These are phyloP conservation scores for Leishmania turanica DNA, from an alignment of 208 protist species.

Conservation along the genomic window DNA sequence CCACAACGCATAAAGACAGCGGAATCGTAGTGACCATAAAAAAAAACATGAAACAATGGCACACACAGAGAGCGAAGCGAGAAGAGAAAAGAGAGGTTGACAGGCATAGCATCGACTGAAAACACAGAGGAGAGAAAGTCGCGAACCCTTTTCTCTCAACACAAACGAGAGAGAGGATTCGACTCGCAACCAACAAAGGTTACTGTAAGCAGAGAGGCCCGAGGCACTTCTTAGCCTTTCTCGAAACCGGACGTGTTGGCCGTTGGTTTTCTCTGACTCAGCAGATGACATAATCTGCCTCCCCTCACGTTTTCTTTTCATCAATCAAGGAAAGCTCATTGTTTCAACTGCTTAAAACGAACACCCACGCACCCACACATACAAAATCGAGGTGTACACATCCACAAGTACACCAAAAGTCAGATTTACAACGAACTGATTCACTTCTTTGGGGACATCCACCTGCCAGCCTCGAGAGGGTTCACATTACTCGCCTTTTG, in stretches of 20 bases:
- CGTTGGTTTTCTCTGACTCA: background rate
- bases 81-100: background rate
- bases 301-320: background rate
- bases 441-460: constrained; percentile 49
- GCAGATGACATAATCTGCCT: too few species aligned
- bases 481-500: constrained; percentile 56
- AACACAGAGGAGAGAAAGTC: background rate
- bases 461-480: constrained; percentile 65
- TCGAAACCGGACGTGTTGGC: background rate
- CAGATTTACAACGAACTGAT: background rate
- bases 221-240: background rate
- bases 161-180: too few species aligned
- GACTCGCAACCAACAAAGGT: background rate
- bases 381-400: constrained; percentile 3
- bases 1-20: too few species aligned
- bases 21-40: background rate
- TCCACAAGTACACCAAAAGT: background rate
- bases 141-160: background rate
- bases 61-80: background rate
- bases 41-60: background rate
- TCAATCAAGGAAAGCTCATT: background rate
- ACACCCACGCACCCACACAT: constrained; percentile 1
- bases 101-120: background rate
- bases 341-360: background rate
- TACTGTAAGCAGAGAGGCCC: background rate